phyloP scores from a whole-genome alignment of 2,329 filamentous ascomycete genomes.

The Rugonectria rugulosa region DNA sequence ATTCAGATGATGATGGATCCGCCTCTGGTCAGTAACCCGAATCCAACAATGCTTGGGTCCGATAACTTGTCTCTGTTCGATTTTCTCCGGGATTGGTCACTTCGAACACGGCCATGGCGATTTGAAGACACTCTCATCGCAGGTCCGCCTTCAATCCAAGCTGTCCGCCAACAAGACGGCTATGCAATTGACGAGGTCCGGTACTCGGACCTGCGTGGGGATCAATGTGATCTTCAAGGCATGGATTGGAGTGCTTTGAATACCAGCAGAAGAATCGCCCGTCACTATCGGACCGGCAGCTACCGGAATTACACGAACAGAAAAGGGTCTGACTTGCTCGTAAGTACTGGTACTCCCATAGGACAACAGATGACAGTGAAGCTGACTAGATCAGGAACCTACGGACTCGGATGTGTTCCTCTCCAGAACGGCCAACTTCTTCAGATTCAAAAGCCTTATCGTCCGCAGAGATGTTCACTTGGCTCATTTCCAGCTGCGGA shows the following conservation, averaged over 20 bases:
- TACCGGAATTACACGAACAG: slow-evolving; percentile 68
- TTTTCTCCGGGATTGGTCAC: slow-evolving; percentile 60
- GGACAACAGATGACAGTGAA: neutral
- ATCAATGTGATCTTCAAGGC: slow-evolving; percentile 65
- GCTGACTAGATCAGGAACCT: slow-evolving; percentile 25
- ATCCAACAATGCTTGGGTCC: slow-evolving; percentile 51
- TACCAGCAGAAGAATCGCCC: slow-evolving; percentile 58
- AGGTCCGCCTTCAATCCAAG: slow-evolving; percentile 39
- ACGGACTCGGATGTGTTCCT: slow-evolving; percentile 39
- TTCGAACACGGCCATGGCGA: slow-evolving; percentile 30
- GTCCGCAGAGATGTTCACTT: slow-evolving; percentile 61
- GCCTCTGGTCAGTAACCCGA: slow-evolving; percentile 43
- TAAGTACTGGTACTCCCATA: slow-evolving; percentile 46
- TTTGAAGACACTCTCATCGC: no score
- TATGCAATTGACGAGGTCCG: slow-evolving; percentile 35
- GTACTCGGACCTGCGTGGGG: slow-evolving; percentile 61
- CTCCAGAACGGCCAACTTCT: slow-evolving; percentile 57
- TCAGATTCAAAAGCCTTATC: slow-evolving; percentile 65
- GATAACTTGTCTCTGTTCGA: slow-evolving; percentile 58
- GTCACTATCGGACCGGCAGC: slow-evolving; percentile 53
- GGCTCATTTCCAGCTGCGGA: slow-evolving; percentile 72
- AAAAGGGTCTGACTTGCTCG: slow-evolving; percentile 54
- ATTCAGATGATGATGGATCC: slow-evolving; percentile 19
- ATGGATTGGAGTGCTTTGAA: slow-evolving; percentile 64
- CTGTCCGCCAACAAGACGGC: slow-evolving; percentile 43